Conservation (phyloP, 768 basidiomycete genomes). For the Tricholoma flavovirens region DNA sequence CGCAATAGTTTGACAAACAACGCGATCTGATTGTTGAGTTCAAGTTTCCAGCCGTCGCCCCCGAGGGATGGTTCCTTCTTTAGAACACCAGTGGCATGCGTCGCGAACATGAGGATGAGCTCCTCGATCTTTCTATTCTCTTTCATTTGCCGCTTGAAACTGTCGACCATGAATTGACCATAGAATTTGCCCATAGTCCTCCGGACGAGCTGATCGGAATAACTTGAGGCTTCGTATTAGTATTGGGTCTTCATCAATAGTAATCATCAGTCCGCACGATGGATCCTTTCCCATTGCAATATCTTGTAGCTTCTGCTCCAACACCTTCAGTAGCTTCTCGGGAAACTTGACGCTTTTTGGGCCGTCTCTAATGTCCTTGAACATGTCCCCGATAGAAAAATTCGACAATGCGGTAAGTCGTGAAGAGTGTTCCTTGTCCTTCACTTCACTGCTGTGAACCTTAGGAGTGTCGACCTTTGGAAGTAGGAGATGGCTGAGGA, state of each 20-base stretch:
- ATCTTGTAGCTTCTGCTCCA: slow-evolving; percentile 85
- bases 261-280: slow-evolving; percentile 49
- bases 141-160: slow-evolving; percentile 86
- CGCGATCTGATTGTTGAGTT: slow-evolving; percentile 88
- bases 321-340: slow-evolving; percentile 85
- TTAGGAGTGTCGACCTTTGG: slow-evolving; percentile 43
- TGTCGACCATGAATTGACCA: slow-evolving; percentile 79
- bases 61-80: slow-evolving; percentile 84
- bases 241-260: not conserved
- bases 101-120: slow-evolving; percentile 93
- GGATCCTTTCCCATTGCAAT: slow-evolving; percentile 93
- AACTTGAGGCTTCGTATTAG: slow-evolving; percentile 40
- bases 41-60: slow-evolving; percentile 88
- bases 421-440: slow-evolving; percentile 61
- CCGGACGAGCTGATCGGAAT: slow-evolving; percentile 84
- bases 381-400: slow-evolving; percentile 70
- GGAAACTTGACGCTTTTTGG: slow-evolving; percentile 89
- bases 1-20: slow-evolving; percentile 82
- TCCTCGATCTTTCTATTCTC: slow-evolving; percentile 98
- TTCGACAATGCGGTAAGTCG: slow-evolving; percentile 65
- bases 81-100: slow-evolving; percentile 79
- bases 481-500: slow-evolving; percentile 64
- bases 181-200: slow-evolving; percentile 92
- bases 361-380: slow-evolving; percentile 73
- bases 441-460: slow-evolving; percentile 29